Evolutionary conservation across 116 monocot species (phyloP).

Genomic region (Trichopus zeylanicus): DNA sequence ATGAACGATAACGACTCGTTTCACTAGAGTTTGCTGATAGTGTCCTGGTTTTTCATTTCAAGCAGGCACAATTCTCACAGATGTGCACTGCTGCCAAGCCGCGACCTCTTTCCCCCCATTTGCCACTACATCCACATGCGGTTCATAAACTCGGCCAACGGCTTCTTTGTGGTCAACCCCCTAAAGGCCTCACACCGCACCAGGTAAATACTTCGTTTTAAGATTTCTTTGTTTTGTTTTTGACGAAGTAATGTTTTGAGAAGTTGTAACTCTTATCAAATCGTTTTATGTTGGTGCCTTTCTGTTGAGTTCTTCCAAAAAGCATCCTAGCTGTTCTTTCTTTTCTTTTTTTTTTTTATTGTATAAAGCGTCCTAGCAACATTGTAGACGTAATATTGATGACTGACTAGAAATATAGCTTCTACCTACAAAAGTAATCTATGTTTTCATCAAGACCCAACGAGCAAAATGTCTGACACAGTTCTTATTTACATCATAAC

Average conservation of each 20-base stretch:
- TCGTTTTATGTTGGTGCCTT: too few species aligned
- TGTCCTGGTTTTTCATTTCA: background rate
- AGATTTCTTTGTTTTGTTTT: too few species aligned
- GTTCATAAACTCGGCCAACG: constrained; percentile 71
- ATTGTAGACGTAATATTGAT: too few species aligned
- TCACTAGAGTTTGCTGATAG: background rate
- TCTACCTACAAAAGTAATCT: too few species aligned
- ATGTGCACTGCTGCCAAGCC: constrained; percentile 62
- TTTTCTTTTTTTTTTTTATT: too few species aligned
- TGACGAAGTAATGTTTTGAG: too few species aligned
- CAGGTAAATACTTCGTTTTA: constrained; percentile 39
- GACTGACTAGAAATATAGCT: too few species aligned
- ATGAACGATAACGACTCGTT: background rate
- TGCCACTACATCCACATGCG: constrained; percentile 79
- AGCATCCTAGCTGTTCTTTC: too few species aligned
- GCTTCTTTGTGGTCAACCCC: constrained; percentile 82
- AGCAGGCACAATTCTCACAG: constrained; percentile 62
- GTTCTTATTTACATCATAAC: background rate
- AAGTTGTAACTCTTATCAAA: too few species aligned
- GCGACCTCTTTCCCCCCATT: constrained; percentile 58
- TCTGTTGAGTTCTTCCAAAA: too few species aligned
- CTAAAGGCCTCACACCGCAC: constrained; percentile 61
- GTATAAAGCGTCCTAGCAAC: too few species aligned
- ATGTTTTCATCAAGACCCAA: too few species aligned
- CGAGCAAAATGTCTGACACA: background rate